Percentiles rank a stretch among this genome's conserved stretches.
Evolutionary conservation across 164 flowering plant genomes (phyloP).

Genomic region (Magnolia kwangsiensis): DNA sequence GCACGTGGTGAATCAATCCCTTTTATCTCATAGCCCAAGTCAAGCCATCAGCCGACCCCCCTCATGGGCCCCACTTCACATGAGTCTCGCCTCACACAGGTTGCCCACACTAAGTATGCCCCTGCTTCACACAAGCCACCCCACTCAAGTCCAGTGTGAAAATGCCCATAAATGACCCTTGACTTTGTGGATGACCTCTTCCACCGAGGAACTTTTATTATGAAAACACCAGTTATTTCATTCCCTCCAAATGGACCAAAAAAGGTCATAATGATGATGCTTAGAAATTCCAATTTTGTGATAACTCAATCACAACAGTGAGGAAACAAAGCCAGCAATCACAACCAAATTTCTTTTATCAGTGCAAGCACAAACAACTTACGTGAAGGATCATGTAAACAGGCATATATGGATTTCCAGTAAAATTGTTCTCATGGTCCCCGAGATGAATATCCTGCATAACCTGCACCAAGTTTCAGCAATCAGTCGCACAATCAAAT

Average conservation of each 20-base stretch:
- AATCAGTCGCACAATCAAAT: slow-evolving; percentile 13
- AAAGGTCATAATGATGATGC: background rate
- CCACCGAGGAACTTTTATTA: too few species aligned
- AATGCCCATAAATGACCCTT: too few species aligned
- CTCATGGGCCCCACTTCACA: too few species aligned
- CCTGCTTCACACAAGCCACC: too few species aligned
- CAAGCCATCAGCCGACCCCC: too few species aligned
- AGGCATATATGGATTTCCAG: slow-evolving; percentile 61
- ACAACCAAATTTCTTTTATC: background rate
- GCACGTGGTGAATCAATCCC: too few species aligned
- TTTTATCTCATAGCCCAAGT: too few species aligned
- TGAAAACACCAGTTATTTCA: background rate
- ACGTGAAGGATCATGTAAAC: slow-evolving; percentile 77
- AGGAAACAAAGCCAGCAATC: background rate
- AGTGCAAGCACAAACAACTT: slow-evolving; percentile 28
- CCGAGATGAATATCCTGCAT: slow-evolving; percentile 43
- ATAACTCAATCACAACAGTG: background rate
- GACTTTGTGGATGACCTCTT: too few species aligned
- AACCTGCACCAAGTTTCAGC: slow-evolving; percentile 42
- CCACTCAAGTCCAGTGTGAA: too few species aligned
- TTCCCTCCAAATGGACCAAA: too few species aligned
- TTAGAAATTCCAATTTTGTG: background rate
- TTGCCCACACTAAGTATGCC: too few species aligned
- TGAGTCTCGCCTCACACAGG: too few species aligned
- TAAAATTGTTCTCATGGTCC: slow-evolving; percentile 39